A percentile compares a stretch with the other conserved stretches of the same genome.
phyloP scores from a whole-genome alignment of 2,329 filamentous ascomycete species.

The Beauveria bassiana region DNA sequence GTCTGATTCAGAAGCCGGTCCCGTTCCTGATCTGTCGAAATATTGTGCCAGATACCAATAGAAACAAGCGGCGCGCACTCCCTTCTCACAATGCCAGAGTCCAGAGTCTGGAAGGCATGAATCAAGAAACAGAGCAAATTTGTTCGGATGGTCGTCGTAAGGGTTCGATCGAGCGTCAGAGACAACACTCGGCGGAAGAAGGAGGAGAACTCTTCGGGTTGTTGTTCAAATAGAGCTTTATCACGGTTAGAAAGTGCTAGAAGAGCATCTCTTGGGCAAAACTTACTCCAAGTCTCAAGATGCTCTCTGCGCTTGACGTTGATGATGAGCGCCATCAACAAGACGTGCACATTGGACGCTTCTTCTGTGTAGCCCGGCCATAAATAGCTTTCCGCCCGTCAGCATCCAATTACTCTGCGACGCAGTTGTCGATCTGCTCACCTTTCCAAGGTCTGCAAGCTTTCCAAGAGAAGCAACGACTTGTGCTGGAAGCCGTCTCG shows the following conservation, averaged over 20 bases:
- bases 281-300: conserved; percentile 75
- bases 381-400: conserved; percentile 56
- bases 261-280: background rate
- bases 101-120: conserved; percentile 85
- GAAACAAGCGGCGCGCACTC: conserved; percentile 94
- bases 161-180: conserved; percentile 66
- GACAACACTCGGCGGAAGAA: conserved; percentile 87
- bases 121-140: conserved; percentile 88
- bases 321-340: conserved; percentile 76
- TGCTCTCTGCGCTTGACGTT: conserved; percentile 85
- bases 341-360: conserved; percentile 83
- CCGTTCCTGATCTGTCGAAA: conserved; percentile 68
- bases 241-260: conserved; percentile 14
- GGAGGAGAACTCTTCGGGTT: conserved; percentile 73
- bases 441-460: conserved; percentile 82
- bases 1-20: conserved; percentile 66
- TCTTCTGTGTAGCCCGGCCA: conserved; percentile 91
- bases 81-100: conserved; percentile 81
- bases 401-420: conserved; percentile 13
- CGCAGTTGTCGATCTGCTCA: conserved; percentile 27
- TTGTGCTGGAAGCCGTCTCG: conserved; percentile 70
- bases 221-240: conserved; percentile 65
- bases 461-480: conserved; percentile 76
- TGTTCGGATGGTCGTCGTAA: conserved; percentile 61
- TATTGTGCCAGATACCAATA: conserved; percentile 91